Percentiles rank a stretch among this genome's conserved stretches.
These are phyloP conservation scores for Hymenoscyphus infarciens DNA, from an alignment of 2,329 filamentous ascomycete genomes.

Conservation along the genomic window DNA sequence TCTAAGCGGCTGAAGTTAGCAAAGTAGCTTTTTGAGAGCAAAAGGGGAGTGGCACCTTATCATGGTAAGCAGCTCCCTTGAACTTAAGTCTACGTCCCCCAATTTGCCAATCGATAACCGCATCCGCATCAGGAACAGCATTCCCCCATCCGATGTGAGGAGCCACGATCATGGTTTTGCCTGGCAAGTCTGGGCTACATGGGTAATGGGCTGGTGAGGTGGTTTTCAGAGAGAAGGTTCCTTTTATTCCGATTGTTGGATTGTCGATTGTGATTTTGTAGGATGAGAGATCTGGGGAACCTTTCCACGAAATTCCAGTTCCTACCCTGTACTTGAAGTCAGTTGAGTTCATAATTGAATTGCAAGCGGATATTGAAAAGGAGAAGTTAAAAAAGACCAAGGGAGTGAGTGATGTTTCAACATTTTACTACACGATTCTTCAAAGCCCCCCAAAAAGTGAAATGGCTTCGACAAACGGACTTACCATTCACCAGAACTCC, in stretches of 20 bases:
- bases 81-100: conserved; percentile 35
- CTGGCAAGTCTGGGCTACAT: conserved; percentile 24
- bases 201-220: conserved; percentile 29
- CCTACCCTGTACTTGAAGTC: conserved; percentile 1
- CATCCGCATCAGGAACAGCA: conserved; percentile 37
- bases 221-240: conserved; percentile 16
- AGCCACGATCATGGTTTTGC: conserved; percentile 27
- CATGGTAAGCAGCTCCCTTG: conserved; percentile 42
- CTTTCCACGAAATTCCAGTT: conserved; percentile 18
- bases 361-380: not conserved
- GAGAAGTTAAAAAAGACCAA: no score
- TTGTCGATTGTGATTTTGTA: conserved; percentile 18
- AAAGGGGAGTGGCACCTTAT: conserved; percentile 36
- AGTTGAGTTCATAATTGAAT: not conserved
- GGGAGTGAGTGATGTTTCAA: no score
- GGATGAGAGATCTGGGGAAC: conserved; percentile 15
- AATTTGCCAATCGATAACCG: conserved; percentile 28
- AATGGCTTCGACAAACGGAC: not conserved
- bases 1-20: conserved; percentile 30
- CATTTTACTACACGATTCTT: no score
- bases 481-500: conserved; percentile 14
- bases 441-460: not conserved
- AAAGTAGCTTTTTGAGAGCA: not conserved
- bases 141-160: conserved; percentile 41
- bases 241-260: conserved; percentile 17